phyloP scores from a whole-genome alignment of 495 filamentous ascomycete species.

The Clohesyomyces aquaticus region DNA sequence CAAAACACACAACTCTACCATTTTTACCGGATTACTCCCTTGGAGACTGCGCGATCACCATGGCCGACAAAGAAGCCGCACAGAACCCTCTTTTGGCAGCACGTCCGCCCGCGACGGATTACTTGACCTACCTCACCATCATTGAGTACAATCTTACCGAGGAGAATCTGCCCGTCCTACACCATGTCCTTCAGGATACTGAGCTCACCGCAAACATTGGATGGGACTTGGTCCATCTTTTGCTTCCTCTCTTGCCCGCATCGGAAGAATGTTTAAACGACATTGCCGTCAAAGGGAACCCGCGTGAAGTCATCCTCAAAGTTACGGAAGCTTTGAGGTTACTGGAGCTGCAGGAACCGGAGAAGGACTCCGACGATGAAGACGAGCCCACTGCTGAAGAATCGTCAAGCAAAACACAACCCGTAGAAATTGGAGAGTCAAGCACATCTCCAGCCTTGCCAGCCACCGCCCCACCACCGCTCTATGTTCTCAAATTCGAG shows the following conservation, averaged over 20 bases:
- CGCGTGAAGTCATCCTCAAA: constrained; percentile 89
- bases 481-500: constrained; percentile 63
- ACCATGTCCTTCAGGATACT: constrained; percentile 80
- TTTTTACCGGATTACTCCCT: not conserved
- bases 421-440: constrained; percentile 14
- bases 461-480: constrained; percentile 37
- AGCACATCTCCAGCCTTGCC: constrained; percentile 38
- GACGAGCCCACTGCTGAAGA: constrained; percentile 37
- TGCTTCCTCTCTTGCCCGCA: constrained; percentile 74
- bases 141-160: constrained; percentile 80
- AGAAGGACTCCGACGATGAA: constrained; percentile 58
- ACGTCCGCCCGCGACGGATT: constrained; percentile 73
- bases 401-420: constrained; percentile 1
- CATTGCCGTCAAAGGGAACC: constrained; percentile 83
- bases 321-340: constrained; percentile 72
- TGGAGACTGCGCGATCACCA: not conserved
- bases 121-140: constrained; percentile 85
- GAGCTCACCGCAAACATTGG: constrained; percentile 87
- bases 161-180: constrained; percentile 74
- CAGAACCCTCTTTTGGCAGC: constrained; percentile 46
- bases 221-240: constrained; percentile 89
- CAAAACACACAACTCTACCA: not conserved
- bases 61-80: constrained; percentile 25
- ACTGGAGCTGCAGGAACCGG: constrained; percentile 52
- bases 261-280: constrained; percentile 75